A percentile compares a stretch with the other conserved stretches of the same genome.
Conservation (phyloP, 352 stramenopile species). For the Thalassiosira hispida region DNA sequence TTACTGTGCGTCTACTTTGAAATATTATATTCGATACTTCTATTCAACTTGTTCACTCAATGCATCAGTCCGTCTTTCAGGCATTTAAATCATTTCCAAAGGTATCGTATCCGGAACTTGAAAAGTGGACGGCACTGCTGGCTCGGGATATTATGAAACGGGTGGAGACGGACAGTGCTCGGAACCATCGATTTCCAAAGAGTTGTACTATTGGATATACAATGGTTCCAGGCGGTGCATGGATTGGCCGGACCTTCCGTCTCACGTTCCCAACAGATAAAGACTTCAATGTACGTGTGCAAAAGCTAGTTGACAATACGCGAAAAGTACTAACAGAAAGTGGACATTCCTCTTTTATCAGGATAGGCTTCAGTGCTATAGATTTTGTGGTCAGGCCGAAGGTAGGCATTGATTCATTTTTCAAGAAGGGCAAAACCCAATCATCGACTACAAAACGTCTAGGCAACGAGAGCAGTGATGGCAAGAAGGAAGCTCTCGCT, state of each 20-base stretch:
- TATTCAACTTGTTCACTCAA: slow-evolving; percentile 5
- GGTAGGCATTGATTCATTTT: slow-evolving; percentile 62
- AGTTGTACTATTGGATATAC: slow-evolving; percentile 76
- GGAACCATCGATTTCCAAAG: slow-evolving; percentile 76
- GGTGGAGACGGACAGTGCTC: slow-evolving; percentile 63
- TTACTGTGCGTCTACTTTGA: slow-evolving; percentile 48
- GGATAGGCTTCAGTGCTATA: slow-evolving; percentile 56
- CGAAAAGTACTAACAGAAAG: slow-evolving; percentile 46
- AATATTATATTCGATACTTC: not conserved
- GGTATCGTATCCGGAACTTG: slow-evolving; percentile 44
- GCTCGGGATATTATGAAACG: slow-evolving; percentile 72
- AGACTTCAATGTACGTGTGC: slow-evolving; percentile 51
- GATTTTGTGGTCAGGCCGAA: slow-evolving; percentile 53
- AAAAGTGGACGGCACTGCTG: slow-evolving; percentile 63
- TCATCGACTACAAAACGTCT: slow-evolving; percentile 13
- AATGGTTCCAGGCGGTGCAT: slow-evolving; percentile 44
- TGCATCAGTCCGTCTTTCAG: not conserved
- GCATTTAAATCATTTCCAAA: slow-evolving; percentile 80
- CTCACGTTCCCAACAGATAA: slow-evolving; percentile 55
- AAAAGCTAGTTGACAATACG: slow-evolving; percentile 47
- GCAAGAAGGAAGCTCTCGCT: not conserved
- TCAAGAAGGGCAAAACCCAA: slow-evolving; percentile 20
- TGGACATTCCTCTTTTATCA: slow-evolving; percentile 34
- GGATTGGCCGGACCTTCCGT: slow-evolving; percentile 54
- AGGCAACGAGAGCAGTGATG: slow-evolving; percentile 2